Evolutionary conservation across 805 yeast genomes (phyloP).

Genomic region (Ogataea pilisensis): DNA sequence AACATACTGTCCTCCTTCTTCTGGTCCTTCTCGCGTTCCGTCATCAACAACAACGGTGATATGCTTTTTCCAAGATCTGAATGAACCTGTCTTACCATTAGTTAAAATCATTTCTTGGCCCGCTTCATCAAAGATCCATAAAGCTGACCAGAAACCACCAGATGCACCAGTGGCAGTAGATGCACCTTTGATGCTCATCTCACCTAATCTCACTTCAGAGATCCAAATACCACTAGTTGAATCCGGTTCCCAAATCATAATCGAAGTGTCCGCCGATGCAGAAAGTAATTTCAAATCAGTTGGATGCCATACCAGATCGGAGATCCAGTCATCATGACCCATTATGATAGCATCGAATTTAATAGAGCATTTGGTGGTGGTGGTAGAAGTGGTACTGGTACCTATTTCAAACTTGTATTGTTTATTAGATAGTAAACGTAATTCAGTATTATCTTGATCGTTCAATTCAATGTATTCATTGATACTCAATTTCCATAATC

Average conservation of each 20-base stretch:
- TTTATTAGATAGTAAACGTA: constrained; percentile 62
- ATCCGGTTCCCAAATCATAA: constrained; percentile 94
- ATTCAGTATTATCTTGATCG: constrained; percentile 49
- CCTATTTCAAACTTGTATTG: constrained; percentile 54
- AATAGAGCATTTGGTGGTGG: constrained; percentile 45
- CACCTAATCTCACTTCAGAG: constrained; percentile 78
- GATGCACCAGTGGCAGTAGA: constrained; percentile 96
- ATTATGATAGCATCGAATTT: constrained; percentile 88
- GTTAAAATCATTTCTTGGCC: constrained; percentile 62
- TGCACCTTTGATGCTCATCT: constrained; percentile 92
- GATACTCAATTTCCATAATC: constrained; percentile 76
- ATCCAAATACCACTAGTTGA: constrained; percentile 85
- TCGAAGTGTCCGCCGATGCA: constrained; percentile 87
- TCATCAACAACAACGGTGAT: constrained; percentile 13
- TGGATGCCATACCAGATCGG: constrained; percentile 80
- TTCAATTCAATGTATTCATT: constrained; percentile 54
- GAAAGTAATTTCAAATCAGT: constrained; percentile 60
- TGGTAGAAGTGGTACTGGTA: no score
- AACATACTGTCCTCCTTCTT: constrained; percentile 22
- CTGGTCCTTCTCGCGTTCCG: constrained; percentile 8
- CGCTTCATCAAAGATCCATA: constrained; percentile 56
- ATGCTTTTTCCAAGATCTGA: constrained; percentile 62
- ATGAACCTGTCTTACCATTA: constrained; percentile 89
- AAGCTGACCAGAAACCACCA: constrained; percentile 57
- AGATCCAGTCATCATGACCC: constrained; percentile 99